Evolutionary conservation across 805 yeast species (phyloP), one percentile per base, ranked within the genome.

Genomic region (Lachancea waltii): DNA sequence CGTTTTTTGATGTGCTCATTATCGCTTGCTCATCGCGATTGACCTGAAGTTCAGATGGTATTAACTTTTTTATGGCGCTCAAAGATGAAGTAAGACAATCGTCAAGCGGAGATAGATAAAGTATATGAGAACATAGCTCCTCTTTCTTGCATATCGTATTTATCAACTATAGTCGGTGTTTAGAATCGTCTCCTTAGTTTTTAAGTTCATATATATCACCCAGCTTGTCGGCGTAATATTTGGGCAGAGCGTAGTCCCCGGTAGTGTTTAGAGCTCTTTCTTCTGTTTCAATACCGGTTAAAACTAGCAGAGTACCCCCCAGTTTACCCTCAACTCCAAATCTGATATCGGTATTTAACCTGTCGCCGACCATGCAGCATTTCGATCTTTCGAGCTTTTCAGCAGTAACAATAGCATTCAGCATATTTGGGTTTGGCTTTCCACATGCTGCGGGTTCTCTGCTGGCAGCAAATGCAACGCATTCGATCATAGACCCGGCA

Each of bases 321-420:
- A 92, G 69, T 1, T 92, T 92, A 37, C 95, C 95, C 42, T 79
- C 80, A 40, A 75, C 69, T 30, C 97, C 98, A 60, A 92, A 92
- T 54, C 73, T 75, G 79, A 92, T 90, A 54, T 92, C 98, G 0
- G 98, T 92, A 60, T 92, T 90, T 42, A 92, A 68, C 48, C 98
- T 72, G 58, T 92, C 98, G 15, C 98, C 98, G 41, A 92, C 76
- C 97, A 92, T 92, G 47, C 90, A 72, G 9, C 95, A 80, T 41
- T 75, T 70, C 3, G 63, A 47, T 36, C 77, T 74, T 36, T 77
- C 77, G 23, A 77, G 65, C 14, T 72, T 60, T 45, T 68, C 72
- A 24, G 78, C 77, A 3, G 83, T 83, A 45, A 79, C 75, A 56
- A 92, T 84, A 15, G 95, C 80, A 54, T 85, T 85, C 80, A 92